Evolutionary conservation across 257 asterid genomes (phyloP).

Genomic region (Solanum medicagineum): DNA sequence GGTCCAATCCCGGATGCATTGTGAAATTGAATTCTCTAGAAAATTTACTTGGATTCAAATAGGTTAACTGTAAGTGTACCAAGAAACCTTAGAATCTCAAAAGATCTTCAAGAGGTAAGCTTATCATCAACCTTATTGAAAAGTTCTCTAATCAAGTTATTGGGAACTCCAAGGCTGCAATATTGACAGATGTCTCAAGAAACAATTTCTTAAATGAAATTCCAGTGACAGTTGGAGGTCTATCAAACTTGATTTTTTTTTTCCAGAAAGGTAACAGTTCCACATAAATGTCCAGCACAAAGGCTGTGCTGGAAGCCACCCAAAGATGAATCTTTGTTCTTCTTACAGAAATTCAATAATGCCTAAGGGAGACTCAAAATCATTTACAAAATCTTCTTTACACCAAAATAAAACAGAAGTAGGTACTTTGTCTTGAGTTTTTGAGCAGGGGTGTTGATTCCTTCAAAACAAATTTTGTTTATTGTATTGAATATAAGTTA

Average conservation of each 20-base stretch:
- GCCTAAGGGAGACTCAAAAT: no score
- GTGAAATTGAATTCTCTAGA: neutral
- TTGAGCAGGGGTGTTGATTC: neutral
- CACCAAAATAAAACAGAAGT: no score
- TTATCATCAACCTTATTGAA: conserved; percentile 12
- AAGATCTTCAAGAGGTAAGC: conserved; percentile 2
- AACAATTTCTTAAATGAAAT: conserved; percentile 6
- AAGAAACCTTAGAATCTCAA: neutral
- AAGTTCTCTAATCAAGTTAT: conserved; percentile 5
- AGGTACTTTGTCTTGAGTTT: neutral
- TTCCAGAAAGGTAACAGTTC: no score
- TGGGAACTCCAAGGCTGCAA: neutral
- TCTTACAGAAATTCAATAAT: neutral
- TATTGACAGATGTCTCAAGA: neutral
- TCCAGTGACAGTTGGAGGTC: conserved; percentile 3
- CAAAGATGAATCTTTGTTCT: neutral
- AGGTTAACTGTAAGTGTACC: conserved; percentile 8
- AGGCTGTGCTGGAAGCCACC: neutral
- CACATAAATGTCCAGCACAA: neutral
- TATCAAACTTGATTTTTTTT: neutral
- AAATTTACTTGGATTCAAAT: conserved; percentile 1
- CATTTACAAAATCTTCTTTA: no score
- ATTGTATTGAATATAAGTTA: no score
- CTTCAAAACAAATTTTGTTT: neutral
- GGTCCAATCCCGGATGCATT: conserved; percentile 17